phyloP scores from a whole-genome alignment of 192 early-diverging fungal species.

The Linnemannia elongata region DNA sequence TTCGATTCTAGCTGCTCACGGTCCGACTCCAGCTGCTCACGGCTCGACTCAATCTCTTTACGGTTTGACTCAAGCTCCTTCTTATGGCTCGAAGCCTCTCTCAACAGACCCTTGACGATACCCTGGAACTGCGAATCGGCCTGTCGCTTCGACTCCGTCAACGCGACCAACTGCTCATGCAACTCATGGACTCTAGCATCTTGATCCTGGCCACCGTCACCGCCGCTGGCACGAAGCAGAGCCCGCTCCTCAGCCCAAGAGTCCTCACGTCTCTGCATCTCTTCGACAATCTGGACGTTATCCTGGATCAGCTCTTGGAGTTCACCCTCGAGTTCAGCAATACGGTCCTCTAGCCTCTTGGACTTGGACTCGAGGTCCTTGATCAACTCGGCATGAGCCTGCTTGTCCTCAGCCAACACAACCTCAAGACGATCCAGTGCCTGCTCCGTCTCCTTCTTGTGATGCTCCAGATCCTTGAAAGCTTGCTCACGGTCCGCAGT shows the following conservation, averaged over 20 bases:
- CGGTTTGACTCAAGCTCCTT: slow-evolving; percentile 17
- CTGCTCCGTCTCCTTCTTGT: slow-evolving; percentile 45
- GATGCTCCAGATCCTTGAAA: slow-evolving; percentile 25
- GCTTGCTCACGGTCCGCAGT: slow-evolving; percentile 34
- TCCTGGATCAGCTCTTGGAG: slow-evolving; percentile 43
- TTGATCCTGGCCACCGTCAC: slow-evolving; percentile 9
- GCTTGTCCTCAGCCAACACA: slow-evolving; percentile 41
- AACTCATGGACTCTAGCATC: slow-evolving; percentile 38
- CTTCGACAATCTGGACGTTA: slow-evolving; percentile 54
- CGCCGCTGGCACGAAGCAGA: neutral
- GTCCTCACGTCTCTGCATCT: slow-evolving; percentile 51
- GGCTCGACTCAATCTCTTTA: slow-evolving; percentile 9
- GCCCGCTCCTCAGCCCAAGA: slow-evolving; percentile 36
- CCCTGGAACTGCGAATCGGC: slow-evolving; percentile 55
- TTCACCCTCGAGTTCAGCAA: slow-evolving; percentile 21
- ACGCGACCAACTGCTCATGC: slow-evolving; percentile 38
- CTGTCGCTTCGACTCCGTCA: slow-evolving; percentile 53
- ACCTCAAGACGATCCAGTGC: slow-evolving; percentile 45
- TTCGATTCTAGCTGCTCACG: slow-evolving; percentile 18
- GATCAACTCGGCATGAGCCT: slow-evolving; percentile 27
- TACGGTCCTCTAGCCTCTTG: slow-evolving; percentile 28
- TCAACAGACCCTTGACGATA: slow-evolving; percentile 51
- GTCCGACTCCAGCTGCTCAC: neutral
- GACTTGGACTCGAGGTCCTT: slow-evolving; percentile 35
- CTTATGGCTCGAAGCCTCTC: slow-evolving; percentile 42